Conservation (phyloP, 1,284 basidiomycete genomes). For the Wallemia hederae region DNA sequence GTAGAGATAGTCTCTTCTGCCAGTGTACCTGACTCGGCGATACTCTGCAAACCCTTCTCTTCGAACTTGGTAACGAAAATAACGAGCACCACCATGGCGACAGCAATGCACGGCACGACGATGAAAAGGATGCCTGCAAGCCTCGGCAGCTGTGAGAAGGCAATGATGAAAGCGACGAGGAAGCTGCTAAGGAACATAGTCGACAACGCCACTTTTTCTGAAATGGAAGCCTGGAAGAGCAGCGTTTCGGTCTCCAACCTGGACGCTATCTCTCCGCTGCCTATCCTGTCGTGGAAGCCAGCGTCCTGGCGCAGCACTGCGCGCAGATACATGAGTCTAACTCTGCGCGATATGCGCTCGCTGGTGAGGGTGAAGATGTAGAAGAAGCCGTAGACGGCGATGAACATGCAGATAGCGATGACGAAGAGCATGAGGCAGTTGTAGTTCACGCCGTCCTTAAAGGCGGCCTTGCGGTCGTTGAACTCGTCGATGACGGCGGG, state of each 20-base stretch:
- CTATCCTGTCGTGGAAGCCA: constrained; percentile 71
- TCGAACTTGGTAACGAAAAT: constrained; percentile 3
- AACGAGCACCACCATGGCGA: neutral
- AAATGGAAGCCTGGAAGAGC: constrained; percentile 57
- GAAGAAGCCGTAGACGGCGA: constrained; percentile 37
- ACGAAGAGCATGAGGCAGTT: neutral
- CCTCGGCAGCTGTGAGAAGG: constrained; percentile 36
- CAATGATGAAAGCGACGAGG: constrained; percentile 28
- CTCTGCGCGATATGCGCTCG: constrained; percentile 56
- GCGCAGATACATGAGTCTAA: constrained; percentile 16
- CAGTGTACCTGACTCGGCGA: constrained; percentile 54
- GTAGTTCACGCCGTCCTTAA: neutral
- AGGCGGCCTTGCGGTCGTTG: neutral
- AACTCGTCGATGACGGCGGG: neutral
- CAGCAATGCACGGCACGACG: neutral
- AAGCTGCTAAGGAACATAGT: constrained; percentile 18
- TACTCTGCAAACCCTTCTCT: constrained; percentile 29
- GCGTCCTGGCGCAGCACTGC: constrained; percentile 27
- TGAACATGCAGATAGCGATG: constrained; percentile 23
- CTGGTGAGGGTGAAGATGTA: constrained; percentile 61
- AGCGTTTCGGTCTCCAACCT: constrained; percentile 70
- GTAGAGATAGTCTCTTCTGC: constrained; percentile 86
- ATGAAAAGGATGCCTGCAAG: constrained; percentile 8
- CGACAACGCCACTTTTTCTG: constrained; percentile 41
- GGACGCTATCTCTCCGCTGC: constrained; percentile 81